A percentile compares a stretch with the other conserved stretches of the same genome.
Evolutionary conservation across 768 basidiomycete genomes (phyloP).

Genomic region (Tylopilus felleus): DNA sequence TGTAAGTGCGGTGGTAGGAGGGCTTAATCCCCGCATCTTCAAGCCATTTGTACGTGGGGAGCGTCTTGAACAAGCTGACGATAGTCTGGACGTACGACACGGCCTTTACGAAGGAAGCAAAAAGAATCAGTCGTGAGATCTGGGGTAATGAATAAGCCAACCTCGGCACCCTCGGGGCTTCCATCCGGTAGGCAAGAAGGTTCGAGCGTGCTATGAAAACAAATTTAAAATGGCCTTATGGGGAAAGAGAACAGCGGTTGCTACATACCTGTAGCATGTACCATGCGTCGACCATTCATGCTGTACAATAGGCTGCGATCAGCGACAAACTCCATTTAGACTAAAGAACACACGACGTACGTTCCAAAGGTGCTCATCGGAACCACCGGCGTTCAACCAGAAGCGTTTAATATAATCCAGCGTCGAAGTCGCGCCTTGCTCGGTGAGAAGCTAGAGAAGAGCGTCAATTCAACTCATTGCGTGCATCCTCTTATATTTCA

Average conservation of each 20-base stretch:
- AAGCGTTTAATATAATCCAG: constrained; percentile 57
- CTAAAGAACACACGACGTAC: constrained; percentile 32
- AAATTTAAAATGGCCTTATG: background rate
- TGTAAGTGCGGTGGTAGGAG: constrained; percentile 48
- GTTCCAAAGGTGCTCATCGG: constrained; percentile 70
- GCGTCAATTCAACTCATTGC: background rate
- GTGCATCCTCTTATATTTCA: background rate
- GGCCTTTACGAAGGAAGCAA: constrained; percentile 38
- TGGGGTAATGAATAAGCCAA: constrained; percentile 15
- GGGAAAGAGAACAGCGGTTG: background rate
- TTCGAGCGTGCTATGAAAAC: constrained; percentile 48
- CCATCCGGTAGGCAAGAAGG: constrained; percentile 54
- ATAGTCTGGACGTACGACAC: constrained; percentile 60
- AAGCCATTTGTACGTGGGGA: constrained; percentile 77
- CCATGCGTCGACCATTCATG: constrained; percentile 75
- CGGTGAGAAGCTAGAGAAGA: constrained; percentile 44
- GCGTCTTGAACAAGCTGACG: constrained; percentile 57
- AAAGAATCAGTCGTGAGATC: background rate
- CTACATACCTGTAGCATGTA: constrained; percentile 39
- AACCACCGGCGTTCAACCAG: constrained; percentile 62
- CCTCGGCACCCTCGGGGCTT: constrained; percentile 60
- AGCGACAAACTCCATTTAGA: background rate
- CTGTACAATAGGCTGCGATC: constrained; percentile 25
- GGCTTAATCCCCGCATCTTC: constrained; percentile 73
- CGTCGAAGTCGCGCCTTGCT: constrained; percentile 54